Percentiles rank a stretch among this genome's conserved stretches.
Evolutionary conservation across 2,329 filamentous ascomycete species (phyloP).

Genomic region (Neospermospora avenae): DNA sequence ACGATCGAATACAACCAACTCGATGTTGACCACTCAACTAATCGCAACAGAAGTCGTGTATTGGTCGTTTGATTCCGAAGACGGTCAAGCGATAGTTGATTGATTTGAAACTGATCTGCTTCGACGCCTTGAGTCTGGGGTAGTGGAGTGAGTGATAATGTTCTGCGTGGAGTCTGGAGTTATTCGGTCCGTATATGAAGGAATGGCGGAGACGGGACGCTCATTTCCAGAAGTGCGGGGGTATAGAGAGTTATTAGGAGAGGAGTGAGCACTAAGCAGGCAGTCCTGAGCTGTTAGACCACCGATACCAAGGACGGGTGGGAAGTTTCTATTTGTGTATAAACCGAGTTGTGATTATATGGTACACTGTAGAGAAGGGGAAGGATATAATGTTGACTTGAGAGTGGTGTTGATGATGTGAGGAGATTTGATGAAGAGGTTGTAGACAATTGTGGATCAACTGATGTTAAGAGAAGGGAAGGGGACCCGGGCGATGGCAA

Average conservation of each 20-base stretch:
- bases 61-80: background rate
- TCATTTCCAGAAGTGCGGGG: conserved; percentile 21
- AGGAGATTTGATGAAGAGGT: background rate
- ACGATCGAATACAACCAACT: conserved; percentile 8
- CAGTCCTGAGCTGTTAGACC: conserved; percentile 4
- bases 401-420: background rate
- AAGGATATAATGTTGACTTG: conserved; percentile 2
- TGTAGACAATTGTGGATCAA: conserved; percentile 1
- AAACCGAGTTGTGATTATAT: background rate
- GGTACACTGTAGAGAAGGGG: background rate
- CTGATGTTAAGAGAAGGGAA: background rate
- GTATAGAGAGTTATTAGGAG: conserved; percentile 4
- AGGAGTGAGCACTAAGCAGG: background rate
- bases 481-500: background rate
- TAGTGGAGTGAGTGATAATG: conserved; percentile 20
- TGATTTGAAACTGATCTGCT: conserved; percentile 7
- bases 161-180: conserved; percentile 19
- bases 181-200: conserved; percentile 29
- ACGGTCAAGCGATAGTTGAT: background rate
- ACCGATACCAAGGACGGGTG: background rate
- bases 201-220: conserved; percentile 22
- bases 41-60: conserved; percentile 4
- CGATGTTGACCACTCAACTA: background rate
- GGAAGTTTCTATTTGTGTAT: background rate
- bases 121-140: conserved; percentile 14